Evolutionary conservation across 352 stramenopile genomes (phyloP), one percentile per base, ranked within the genome.

Genomic region (Globisporangium paroecandrum): DNA sequence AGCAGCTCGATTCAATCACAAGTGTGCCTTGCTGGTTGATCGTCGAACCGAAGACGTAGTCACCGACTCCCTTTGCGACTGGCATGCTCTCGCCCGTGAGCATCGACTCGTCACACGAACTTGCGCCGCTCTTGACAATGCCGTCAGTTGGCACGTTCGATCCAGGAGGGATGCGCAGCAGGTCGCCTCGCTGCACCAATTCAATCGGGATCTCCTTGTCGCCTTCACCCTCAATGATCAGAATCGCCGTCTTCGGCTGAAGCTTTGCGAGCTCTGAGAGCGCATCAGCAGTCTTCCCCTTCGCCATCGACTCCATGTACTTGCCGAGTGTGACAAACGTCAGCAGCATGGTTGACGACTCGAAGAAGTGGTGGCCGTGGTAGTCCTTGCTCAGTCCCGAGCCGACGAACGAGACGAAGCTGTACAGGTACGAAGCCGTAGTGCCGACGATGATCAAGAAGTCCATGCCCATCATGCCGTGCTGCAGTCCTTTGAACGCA

Each of bases 391-490:
- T 78, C 46, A 94, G 27, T 0, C 72, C 76, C 34, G 82, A 89
- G 12, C 83, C 77, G 29, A 97, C 73, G 27, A 96, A 79, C 49
- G 88, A 91, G 53, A 91, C 72, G 41, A 95, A 82, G 51, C 87
- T 94, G 69, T 96, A 97, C 12, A 89, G 73, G 66, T 97, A 97
- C 63, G 89, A 94, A 55, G 89, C 85, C n/a, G 83, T 85, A 0
- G 89, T 95, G 64, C 89, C 89, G 8, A 88, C 76, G 43, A 94
- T 87, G 34, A 97, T 88, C 34, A 97, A 66, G 62, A 96, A 96
- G 62, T 94, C 87, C 89, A 96, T 97, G n/a, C 89, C 89, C 78
- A 95, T 92, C 61, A 91, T 89, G 1, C 89, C 83, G 59, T 95
- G 89, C 69, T 91, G 79, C 13, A 95, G 43, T 12, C 88, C 87